Evolutionary conservation across 1,139 yeast species (phyloP), one percentile per base, ranked within the genome.

Genomic region (Williopsis jadinii): DNA sequence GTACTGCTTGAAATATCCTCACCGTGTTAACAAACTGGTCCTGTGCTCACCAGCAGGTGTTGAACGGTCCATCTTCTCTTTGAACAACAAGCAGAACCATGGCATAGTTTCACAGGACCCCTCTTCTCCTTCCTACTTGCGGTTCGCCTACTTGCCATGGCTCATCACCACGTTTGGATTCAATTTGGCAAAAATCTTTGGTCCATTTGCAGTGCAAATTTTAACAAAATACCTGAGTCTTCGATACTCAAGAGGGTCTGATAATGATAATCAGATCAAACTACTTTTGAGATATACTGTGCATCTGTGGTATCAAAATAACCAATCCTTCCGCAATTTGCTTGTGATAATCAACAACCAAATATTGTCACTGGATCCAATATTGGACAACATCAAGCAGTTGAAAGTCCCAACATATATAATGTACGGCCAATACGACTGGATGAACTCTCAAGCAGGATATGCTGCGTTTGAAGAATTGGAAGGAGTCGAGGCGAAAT

Each of bases 41-140:
- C 67, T 92, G 32, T 79, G 86, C 3, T 84, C 95, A 2, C 98
- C 98, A 0, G 95, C 90, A 0, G 97, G 97, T 0, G 84, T 92
- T 24, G 95, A 86, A 51, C 68, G 86, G 41, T 78, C 77, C 42
- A 75, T 82, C 1, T 79, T 71, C 55, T 80, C 88, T 0, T 62
- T 82, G 3, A 70, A 75, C 28, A 75, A 77, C 45, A 68, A 66
- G 2, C 44, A 42, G 12, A 41, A 12, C 14, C 28, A 14, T 12
- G 54, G 53, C 9, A 39, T 45, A 10, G 34, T 49, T 5, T 11
- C 37, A 11, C 38, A 36, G 28, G 41, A 46, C 37, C 40, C 55
- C 41, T 31, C 44, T 1, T 42, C 47, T 0, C 36, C 41, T 3
- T 32, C 36, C 19, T 61, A 54, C 42, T 47, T 48, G 28, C 50